These are phyloP conservation scores for Fusarium veterinarium DNA, from an alignment of 2,329 filamentous ascomycete species.

Conservation along the genomic window DNA sequence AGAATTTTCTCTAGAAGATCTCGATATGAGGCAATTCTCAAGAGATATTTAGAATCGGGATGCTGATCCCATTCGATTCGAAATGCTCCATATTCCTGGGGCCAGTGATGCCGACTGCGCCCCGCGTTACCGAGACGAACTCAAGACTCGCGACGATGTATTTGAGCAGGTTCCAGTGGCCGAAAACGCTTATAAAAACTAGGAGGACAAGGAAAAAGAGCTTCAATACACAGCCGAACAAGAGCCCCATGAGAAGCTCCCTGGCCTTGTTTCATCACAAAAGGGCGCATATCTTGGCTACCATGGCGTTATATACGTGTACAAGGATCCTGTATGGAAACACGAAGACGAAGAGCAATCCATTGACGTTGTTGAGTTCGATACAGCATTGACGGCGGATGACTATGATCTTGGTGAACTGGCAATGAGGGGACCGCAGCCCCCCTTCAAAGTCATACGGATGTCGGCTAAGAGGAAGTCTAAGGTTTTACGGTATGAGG, in stretches of 20 bases:
- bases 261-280: neutral
- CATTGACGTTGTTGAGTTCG: neutral
- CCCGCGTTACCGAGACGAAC: neutral
- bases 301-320: neutral
- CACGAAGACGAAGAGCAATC: neutral
- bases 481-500: neutral
- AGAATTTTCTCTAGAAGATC: neutral
- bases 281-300: neutral
- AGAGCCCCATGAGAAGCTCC: neutral
- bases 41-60: neutral
- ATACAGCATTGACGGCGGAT: neutral
- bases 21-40: neutral
- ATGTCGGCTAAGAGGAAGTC: neutral
- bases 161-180: neutral
- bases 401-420: neutral
- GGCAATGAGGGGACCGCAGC: neutral
- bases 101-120: neutral
- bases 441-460: neutral
- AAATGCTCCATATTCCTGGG: neutral
- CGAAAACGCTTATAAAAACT: accelerated
- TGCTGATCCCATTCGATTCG: neutral
- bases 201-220: neutral
- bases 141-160: neutral
- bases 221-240: neutral
- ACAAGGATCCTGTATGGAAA: neutral